A percentile compares a stretch with the other conserved stretches of the same genome.
Conservation (phyloP, 1,139 yeast species). For the Pichia sp. region DNA sequence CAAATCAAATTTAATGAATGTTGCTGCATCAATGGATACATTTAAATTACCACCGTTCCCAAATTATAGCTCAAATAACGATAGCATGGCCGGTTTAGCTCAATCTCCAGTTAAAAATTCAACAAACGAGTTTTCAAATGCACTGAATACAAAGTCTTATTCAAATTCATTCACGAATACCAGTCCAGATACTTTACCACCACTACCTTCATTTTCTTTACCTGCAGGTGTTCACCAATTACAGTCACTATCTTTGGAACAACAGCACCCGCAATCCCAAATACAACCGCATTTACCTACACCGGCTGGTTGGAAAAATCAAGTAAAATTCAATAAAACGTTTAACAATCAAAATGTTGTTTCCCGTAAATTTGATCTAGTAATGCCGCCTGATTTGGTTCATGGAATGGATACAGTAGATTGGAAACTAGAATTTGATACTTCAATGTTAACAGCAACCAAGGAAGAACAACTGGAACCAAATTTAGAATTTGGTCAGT, state of each 20-base stretch:
- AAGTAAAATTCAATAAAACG: not conserved
- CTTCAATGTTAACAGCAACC: not conserved
- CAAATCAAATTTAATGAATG: no score
- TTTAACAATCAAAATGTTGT: not conserved
- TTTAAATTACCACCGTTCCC: no score
- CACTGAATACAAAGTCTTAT: no score
- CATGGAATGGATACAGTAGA: slow-evolving; percentile 1
- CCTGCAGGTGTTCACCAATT: not conserved
- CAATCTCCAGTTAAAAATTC: no score
- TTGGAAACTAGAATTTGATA: slow-evolving; percentile 12
- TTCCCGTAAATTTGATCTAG: slow-evolving; percentile 4
- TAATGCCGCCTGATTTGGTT: slow-evolving; percentile 8
- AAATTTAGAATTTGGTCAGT: not conserved
- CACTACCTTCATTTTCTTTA: not conserved
- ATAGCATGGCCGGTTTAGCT: no score
- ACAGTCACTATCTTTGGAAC: not conserved
- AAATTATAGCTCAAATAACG: no score
- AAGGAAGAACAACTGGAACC: not conserved
- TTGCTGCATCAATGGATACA: no score
- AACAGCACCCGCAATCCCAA: not conserved
- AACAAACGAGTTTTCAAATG: no score
- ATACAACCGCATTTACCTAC: not conserved
- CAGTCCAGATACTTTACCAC: no score
- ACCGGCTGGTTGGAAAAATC: not conserved
- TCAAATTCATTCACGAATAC: no score